Percentiles rank a stretch among this genome's conserved stretches.
Conservation (phyloP, 805 yeast species). For the Sugiyamaella floridensis region DNA sequence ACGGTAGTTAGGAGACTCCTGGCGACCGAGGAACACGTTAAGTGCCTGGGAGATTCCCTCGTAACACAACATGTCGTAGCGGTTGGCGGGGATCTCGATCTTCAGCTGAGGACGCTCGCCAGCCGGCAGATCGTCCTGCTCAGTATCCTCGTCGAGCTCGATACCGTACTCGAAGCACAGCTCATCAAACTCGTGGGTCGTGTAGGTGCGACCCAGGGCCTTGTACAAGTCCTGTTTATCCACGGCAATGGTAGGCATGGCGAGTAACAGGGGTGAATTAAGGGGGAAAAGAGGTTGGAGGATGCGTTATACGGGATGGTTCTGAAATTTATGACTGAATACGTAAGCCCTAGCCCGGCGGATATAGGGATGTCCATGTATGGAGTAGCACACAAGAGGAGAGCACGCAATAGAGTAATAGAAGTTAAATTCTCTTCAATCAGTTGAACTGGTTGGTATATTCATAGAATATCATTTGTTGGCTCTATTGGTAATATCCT, state of each 20-base stretch:
- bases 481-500: no score
- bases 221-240: conserved; percentile 88
- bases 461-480: no score
- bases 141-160: conserved; percentile 96
- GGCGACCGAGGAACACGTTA: conserved; percentile 77
- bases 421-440: no score
- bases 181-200: conserved; percentile 92
- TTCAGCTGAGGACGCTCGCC: conserved; percentile 97
- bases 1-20: conserved; percentile 56
- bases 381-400: no score
- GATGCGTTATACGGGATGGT: not conserved
- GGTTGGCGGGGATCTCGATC: conserved; percentile 95
- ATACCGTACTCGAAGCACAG: conserved; percentile 96
- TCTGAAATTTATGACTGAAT: not conserved
- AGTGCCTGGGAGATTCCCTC: conserved; percentile 97
- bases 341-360: conserved; percentile 24
- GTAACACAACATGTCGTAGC: conserved; percentile 95
- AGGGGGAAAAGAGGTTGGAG: not conserved
- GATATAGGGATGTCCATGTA: no score
- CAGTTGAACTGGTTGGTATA: no score
- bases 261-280: conserved; percentile 9
- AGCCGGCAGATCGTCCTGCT: conserved; percentile 73
- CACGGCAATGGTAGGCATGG: conserved; percentile 94
- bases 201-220: conserved; percentile 52
- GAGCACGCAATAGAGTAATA: not conserved